Conservation (phyloP, 2,329 filamentous ascomycete genomes). For the Neonectria coccinea region DNA sequence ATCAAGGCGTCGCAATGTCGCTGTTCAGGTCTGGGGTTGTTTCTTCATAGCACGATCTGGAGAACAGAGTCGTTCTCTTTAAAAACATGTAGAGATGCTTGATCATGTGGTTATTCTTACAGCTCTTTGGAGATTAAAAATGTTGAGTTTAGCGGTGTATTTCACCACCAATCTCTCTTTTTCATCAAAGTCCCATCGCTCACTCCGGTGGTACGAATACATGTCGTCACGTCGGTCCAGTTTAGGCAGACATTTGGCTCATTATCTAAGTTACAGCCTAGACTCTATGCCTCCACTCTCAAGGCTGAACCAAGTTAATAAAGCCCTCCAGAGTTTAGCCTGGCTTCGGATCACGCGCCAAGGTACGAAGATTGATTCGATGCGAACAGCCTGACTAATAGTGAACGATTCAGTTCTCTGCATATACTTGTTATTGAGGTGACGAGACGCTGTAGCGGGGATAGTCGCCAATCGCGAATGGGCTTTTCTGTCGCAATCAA, state of each 20-base stretch:
- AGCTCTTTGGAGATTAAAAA: no score
- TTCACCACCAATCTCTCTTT: no score
- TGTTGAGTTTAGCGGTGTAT: neutral
- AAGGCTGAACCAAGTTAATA: slow-evolving; percentile 23
- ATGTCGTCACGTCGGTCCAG: slow-evolving; percentile 20
- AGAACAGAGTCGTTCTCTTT: slow-evolving; percentile 6
- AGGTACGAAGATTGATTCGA: neutral
- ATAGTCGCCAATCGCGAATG: neutral
- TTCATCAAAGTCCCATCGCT: neutral
- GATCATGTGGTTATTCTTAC: neutral
- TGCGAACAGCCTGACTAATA: neutral
- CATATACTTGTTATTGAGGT: neutral
- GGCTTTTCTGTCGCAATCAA: neutral
- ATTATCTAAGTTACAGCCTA: no score
- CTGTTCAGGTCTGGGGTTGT: neutral
- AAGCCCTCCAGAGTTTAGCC: no score
- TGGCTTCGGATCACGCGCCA: no score
- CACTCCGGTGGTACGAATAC: neutral
- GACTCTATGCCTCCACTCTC: neutral
- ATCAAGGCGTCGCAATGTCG: neutral
- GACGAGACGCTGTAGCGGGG: neutral
- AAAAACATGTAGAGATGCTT: neutral
- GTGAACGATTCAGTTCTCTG: neutral
- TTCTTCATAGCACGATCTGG: slow-evolving; percentile 2
- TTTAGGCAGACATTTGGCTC: slow-evolving; percentile 29